Conservation (phyloP, 1,284 basidiomycete genomes). For the Takashimella koratensis region DNA sequence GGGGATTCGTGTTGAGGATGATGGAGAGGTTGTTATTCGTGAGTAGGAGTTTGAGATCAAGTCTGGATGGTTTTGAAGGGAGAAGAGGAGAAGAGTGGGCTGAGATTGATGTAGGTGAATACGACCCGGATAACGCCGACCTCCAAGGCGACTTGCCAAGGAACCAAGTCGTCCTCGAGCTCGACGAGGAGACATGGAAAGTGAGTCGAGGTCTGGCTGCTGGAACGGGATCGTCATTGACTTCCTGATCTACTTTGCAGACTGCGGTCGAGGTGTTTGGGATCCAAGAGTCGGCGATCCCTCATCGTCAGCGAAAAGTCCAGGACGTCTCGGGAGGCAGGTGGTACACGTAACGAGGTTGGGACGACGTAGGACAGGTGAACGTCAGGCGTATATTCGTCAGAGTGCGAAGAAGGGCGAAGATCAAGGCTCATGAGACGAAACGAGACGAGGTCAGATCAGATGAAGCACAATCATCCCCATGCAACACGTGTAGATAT, state of each 20-base stretch:
- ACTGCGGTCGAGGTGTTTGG: constrained; percentile 50
- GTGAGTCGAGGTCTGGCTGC: constrained; percentile 22
- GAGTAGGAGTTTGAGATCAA: constrained; percentile 28
- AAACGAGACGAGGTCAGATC: too few species aligned
- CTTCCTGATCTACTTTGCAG: constrained; percentile 13
- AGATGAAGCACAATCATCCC: too few species aligned
- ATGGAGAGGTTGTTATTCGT: constrained; percentile 51
- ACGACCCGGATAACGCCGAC: constrained; percentile 31
- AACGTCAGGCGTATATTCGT: too few species aligned
- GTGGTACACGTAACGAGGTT: constrained; percentile 1
- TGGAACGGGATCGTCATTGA: background rate
- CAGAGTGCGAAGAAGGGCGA: too few species aligned
- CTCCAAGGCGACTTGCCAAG: constrained; percentile 29
- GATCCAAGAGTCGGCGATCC: constrained; percentile 50
- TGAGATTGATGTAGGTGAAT: constrained; percentile 9
- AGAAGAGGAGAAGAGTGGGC: background rate
- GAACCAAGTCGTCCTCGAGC: constrained; percentile 54
- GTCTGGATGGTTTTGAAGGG: too few species aligned
- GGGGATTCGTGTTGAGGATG: constrained; percentile 37
- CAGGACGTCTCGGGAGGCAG: too few species aligned
- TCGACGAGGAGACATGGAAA: constrained; percentile 51
- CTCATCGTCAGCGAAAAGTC: constrained; percentile 35
- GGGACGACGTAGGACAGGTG: background rate
- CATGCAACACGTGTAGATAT: too few species aligned
- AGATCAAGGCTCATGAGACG: too few species aligned